Evolutionary conservation across 1,284 basidiomycete species (phyloP), one percentile per base, ranked within the genome.

Genomic region (Leccinum huronense): DNA sequence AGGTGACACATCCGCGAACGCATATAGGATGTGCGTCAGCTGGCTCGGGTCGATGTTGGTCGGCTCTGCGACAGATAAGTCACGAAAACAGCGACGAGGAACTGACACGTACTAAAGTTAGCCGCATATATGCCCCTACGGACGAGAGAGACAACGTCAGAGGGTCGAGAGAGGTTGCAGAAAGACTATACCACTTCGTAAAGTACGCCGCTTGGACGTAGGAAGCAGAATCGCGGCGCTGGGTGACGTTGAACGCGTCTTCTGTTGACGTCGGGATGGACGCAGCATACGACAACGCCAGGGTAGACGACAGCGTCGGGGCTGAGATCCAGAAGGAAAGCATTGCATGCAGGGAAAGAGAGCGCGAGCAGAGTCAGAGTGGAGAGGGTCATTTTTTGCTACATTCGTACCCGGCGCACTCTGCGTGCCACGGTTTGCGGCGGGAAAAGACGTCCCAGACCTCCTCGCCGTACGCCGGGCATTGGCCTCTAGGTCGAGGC

Each of bases 381-480:
- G 48, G 30, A 60, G 19, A 3, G 5, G 9, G 59, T 11, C 66
- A 98, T 73, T 16, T 75, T 73, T 73, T 71, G 60, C 91, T 82
- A 74, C 96, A 95, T 69, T 95, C 88, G 77, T 93, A 87, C 70
- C 83, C 93, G 61, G 89, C 88, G 75, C 94, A 94, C 70, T 93
- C 89, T 16, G 81, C 78, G 78, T 91, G 97, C 93, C 92, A 97
- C 1, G 94, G 94, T 68, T 87, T 84, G 31, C 97, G 86, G 27
- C 97, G 85, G 48, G 81, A 80, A 80, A 85, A 97, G 45, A 99
- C 96, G 65, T 92, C 91, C 45, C 84, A 79, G 66, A 98, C 84
- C 9, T 91, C 83, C 69, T 95, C 95, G 23, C 91, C 94, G 73
- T 93, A 97, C 10, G 90, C 90, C 19, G 93, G 95, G 34, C 93